Evolutionary conservation across 31 red algal species (phyloP).

Genomic region (Porphyra umbilicalis): DNA sequence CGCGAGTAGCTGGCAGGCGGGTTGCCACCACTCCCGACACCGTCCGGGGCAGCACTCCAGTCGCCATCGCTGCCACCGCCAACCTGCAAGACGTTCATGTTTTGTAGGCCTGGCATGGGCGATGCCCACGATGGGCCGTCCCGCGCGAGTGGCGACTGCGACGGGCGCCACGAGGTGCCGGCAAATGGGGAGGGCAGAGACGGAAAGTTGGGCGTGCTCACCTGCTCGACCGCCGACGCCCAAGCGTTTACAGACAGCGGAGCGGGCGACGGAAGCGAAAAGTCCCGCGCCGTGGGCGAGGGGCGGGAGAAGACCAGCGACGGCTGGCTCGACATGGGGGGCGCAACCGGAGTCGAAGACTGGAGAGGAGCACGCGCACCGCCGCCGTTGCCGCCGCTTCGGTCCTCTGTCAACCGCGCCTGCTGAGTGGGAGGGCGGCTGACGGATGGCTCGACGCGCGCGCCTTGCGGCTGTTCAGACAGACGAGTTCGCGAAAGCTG

Average conservation of each 20-base stretch:
- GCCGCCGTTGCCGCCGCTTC: neutral
- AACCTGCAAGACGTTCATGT: neutral
- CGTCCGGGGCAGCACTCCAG: neutral
- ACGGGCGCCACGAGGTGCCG: slow-evolving; percentile 9
- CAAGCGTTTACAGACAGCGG: slow-evolving; percentile 6
- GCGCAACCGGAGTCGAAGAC: neutral
- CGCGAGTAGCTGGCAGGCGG: neutral
- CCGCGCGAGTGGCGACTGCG: slow-evolving; percentile 10
- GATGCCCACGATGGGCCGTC: neutral
- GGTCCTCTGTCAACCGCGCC: neutral
- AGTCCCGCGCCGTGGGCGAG: neutral
- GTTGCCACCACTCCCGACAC: neutral
- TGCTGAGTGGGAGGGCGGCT: neutral
- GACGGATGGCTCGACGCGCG: neutral
- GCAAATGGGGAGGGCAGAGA: slow-evolving; percentile 2
- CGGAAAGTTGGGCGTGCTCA: neutral
- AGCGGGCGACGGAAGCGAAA: neutral
- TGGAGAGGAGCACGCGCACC: neutral
- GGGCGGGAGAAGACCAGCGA: neutral
- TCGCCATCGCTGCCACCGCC: neutral
- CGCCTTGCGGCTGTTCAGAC: neutral
- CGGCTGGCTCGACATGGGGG: neutral
- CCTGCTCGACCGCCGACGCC: neutral
- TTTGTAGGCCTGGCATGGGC: neutral
- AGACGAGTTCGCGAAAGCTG: slow-evolving; percentile 2